Conservation (phyloP, 2,329 filamentous ascomycete species). For the Botryotinia globosa region DNA sequence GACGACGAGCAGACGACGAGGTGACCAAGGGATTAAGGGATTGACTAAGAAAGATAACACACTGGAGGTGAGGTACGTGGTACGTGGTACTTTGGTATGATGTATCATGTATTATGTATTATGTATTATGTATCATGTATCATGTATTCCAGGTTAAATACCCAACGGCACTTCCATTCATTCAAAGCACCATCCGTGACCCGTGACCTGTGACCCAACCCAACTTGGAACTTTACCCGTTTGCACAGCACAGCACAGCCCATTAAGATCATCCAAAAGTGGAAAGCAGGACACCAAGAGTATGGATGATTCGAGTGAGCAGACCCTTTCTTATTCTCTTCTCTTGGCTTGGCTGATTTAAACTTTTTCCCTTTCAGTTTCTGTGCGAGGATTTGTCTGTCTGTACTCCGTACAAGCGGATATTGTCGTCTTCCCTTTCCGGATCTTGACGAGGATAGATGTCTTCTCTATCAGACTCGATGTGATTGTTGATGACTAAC, state of each 20-base stretch:
- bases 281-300: not conserved
- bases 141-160: no score
- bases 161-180: not conserved
- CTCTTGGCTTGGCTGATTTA: not conserved
- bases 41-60: no score
- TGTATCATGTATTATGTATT: no score
- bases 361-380: not conserved
- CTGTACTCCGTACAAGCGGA: not conserved
- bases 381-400: not conserved
- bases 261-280: not conserved
- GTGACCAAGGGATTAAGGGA: no score
- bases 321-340: not conserved
- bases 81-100: not conserved
- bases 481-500: not conserved
- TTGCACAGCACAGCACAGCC: conserved; percentile 3
- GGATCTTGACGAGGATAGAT: no score
- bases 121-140: no score
- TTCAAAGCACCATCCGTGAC: not conserved
- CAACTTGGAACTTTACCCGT: not conserved
- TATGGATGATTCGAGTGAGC: not conserved
- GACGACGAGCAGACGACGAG: no score
- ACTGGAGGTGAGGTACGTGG: not conserved
- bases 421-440: not conserved
- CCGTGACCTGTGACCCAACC: not conserved
- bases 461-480: no score